phyloP scores from a whole-genome alignment of 2,329 filamentous ascomycete genomes.

The Teratosphaeriaceae sp. region DNA sequence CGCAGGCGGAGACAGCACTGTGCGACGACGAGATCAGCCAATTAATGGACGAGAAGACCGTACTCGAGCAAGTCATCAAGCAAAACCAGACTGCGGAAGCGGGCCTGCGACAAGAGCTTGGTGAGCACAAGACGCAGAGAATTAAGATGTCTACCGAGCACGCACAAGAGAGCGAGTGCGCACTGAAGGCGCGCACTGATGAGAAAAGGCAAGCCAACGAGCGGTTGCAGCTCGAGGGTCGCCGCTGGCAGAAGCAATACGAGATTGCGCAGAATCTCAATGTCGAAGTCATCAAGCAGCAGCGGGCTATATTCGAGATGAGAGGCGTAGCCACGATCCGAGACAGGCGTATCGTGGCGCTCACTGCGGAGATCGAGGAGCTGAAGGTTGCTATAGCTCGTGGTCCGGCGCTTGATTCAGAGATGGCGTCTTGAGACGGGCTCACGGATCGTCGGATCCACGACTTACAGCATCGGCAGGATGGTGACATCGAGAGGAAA shows the following conservation, averaged over 20 bases:
- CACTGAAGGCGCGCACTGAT: not conserved
- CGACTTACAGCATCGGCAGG: too few species aligned
- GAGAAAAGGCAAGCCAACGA: not conserved
- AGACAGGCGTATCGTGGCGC: not conserved
- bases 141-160: not conserved
- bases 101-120: not conserved
- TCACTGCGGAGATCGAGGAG: not conserved
- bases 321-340: not conserved
- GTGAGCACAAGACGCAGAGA: not conserved
- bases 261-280: not conserved
- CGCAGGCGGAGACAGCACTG: conserved; percentile 3
- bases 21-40: conserved; percentile 1
- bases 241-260: conserved; percentile 2
- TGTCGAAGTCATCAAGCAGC: not conserved
- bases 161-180: not conserved
- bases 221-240: not conserved
- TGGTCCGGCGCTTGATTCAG: too few species aligned
- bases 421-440: too few species aligned
- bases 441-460: too few species aligned
- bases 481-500: too few species aligned
- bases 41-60: not conserved
- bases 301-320: conserved; percentile 2
- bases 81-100: not conserved
- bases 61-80: conserved; percentile 1
- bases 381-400: not conserved